These are phyloP conservation scores for Halenospora varia DNA, from an alignment of 495 filamentous ascomycete genomes.

Conservation along the genomic window DNA sequence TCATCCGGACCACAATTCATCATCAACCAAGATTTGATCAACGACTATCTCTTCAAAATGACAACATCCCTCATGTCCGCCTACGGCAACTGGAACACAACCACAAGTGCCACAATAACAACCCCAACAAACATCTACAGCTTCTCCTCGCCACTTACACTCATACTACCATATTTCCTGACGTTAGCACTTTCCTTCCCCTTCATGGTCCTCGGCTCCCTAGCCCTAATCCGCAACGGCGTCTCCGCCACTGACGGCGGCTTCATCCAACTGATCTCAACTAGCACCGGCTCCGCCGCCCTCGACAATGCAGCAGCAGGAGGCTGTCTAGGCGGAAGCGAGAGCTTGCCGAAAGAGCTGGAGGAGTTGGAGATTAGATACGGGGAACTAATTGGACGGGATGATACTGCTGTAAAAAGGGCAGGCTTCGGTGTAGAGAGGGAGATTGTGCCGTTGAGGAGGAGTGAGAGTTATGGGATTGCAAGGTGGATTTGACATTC, in stretches of 20 bases:
- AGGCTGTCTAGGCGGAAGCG: slow-evolving; percentile 26
- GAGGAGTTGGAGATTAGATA: slow-evolving; percentile 25
- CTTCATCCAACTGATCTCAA: slow-evolving; percentile 25
- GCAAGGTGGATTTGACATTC: slow-evolving; percentile 12
- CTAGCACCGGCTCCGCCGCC: slow-evolving; percentile 19
- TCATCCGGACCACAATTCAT: slow-evolving; percentile 13
- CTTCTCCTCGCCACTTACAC: slow-evolving; percentile 16
- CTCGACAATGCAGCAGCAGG: slow-evolving; percentile 23
- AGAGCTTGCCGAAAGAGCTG: slow-evolving; percentile 24
- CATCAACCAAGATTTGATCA: slow-evolving; percentile 14
- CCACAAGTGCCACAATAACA: slow-evolving; percentile 8
- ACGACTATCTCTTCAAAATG: slow-evolving; percentile 22
- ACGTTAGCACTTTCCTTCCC: slow-evolving; percentile 11
- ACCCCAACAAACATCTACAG: slow-evolving; percentile 20
- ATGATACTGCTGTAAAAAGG: slow-evolving; percentile 5
- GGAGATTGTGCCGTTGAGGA: slow-evolving; percentile 8
- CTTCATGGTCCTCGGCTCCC: slow-evolving; percentile 19
- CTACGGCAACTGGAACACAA: slow-evolving; percentile 11
- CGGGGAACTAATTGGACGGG: slow-evolving; percentile 22
- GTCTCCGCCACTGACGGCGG: slow-evolving; percentile 25
- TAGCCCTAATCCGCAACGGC: slow-evolving; percentile 22
- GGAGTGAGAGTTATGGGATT: slow-evolving; percentile 11
- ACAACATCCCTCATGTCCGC: slow-evolving; percentile 20
- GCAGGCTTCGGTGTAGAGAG: slow-evolving; percentile 17
- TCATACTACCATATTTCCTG: slow-evolving; percentile 25